Base-by-base conservation (phyloP, 495 filamentous ascomycete species). In the Hypoxylon rickii region DNA sequence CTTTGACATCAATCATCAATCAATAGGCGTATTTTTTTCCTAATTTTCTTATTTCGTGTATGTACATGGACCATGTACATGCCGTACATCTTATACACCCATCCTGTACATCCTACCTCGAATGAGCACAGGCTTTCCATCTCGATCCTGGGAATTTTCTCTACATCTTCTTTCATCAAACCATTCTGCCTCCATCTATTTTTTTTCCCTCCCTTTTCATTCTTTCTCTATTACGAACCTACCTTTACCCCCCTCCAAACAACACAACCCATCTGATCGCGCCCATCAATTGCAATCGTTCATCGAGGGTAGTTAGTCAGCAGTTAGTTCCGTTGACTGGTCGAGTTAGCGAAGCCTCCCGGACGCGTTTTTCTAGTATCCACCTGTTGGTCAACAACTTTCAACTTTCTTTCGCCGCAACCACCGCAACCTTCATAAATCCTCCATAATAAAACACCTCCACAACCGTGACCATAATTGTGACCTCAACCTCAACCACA, bases 311-410 rank as follows among this genome's bases (percentile, higher is more conserved):
- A 47, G 47, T 49, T 37, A 39, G n/a, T 43, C 59, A 52, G 48
- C 48, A 58, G 41, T 56, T 66, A 60, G 56, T 44, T 33, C 58
- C 51, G 47, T 57, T 33, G 15, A 32, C 47, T 38, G 51, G 51
- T 59, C 64, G 44, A 65, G 55, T 58, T 61, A 50, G 51, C 52
- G 45, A 56, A 52, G 60, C 55, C 37, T 32, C 37, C 46, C 40
- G 36, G 67, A 69, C 64, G 64, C 64, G 67, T 69, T 69, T 69
- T 67, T 64, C 51, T 53, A 3, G 2, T 38, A 17, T 38, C 15
- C 44, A 61, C 46, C 57, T 43, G 41, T 54, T 58, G 51, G 48
- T 49, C 66, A 67, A 67, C 55, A 62, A 57, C 45, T 58, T 46
- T 54, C 32, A 12, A 7, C 5, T n/a, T 38, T 17, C 34, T 18